A percentile compares a stretch with the other conserved stretches of the same genome.
Evolutionary conservation across 257 asterid genomes (phyloP).

Genomic region (Asclepias syriaca): DNA sequence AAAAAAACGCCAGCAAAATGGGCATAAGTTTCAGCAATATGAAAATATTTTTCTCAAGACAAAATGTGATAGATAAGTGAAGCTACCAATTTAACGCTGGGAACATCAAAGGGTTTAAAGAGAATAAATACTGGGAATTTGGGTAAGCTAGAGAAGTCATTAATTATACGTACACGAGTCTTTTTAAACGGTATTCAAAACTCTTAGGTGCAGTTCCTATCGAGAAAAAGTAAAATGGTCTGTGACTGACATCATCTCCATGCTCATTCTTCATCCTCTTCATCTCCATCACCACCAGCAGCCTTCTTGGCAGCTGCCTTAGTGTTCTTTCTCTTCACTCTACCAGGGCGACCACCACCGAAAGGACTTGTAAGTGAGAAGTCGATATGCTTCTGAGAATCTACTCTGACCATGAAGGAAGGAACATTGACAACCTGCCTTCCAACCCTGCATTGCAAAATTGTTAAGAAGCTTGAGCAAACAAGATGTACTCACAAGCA

Average conservation of each 20-base stretch:
- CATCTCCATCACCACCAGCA: constrained; percentile 47
- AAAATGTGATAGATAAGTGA: neutral
- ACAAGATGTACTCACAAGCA: neutral
- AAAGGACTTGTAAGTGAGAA: constrained; percentile 51
- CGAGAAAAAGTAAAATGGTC: neutral
- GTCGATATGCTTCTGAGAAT: constrained; percentile 52
- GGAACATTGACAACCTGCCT: constrained; percentile 55
- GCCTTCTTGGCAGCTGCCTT: constrained; percentile 57
- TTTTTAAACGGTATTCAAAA: no score
- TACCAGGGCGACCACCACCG: constrained; percentile 57
- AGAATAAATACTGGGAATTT: neutral
- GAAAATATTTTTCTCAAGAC: no score
- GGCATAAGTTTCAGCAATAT: no score
- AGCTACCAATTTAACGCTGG: neutral
- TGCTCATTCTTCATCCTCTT: constrained; percentile 39
- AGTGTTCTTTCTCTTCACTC: constrained; percentile 56
- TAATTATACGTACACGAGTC: no score
- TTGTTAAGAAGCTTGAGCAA: neutral
- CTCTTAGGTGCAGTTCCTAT: neutral
- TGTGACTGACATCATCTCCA: neutral
- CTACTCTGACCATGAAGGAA: constrained; percentile 46
- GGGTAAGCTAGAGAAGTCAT: no score
- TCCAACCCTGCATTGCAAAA: constrained; percentile 37
- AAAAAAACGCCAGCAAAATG: no score
- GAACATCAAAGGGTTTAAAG: neutral